Base-by-base conservation (phyloP, 768 basidiomycete species). In the Strobilomyces dryophilus region DNA sequence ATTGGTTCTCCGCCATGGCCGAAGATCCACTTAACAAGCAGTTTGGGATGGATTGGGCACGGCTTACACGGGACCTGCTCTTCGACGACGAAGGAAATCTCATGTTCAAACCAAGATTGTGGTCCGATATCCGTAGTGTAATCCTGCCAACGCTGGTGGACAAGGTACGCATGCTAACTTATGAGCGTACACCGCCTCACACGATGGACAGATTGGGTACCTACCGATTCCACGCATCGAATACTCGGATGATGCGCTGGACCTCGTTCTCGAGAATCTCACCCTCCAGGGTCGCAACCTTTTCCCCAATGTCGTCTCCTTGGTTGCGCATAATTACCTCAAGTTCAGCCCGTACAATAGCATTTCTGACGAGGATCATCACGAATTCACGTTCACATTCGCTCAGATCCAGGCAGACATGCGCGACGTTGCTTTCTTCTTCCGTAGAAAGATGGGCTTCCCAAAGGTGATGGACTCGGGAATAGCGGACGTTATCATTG, bases 161-260 rank as follows among this genome's bases (percentile, higher is more conserved):
- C 35, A 78, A 87, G 73, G 84, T 93, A 58, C 49, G 78, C 35
- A 55, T 29, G 26, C 39, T 1, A 2, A 53, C 45, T 26, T 27
- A 15, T 39, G 21, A 48, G 10, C 49, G 9, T 24, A 14, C 14
- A 42, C 32, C 35, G 14, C 12, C 44, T 56, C 15, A 52, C 40
- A 29, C 4, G 29, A 24, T 21, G 34, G 24, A 3, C 26, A 89
- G 82, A 75, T 87, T 46, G 87, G 86, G 20, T 87, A 91, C 61
- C 66, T 95, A 50, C 93, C 93, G 8, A 95, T 98, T 58, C 95
- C 95, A 0, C 86, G 93, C 34, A 83, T 94, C 66, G 95, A 97
- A 71, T 98, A 97, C 73, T 87, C 88, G 34, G 92, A 95, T 70
- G 86, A 92, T 47, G 65, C 77, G 7, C 72, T 95, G 55, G 95